phyloP scores from a whole-genome alignment of 1,284 basidiomycete genomes.

The Coniophora puteana region DNA sequence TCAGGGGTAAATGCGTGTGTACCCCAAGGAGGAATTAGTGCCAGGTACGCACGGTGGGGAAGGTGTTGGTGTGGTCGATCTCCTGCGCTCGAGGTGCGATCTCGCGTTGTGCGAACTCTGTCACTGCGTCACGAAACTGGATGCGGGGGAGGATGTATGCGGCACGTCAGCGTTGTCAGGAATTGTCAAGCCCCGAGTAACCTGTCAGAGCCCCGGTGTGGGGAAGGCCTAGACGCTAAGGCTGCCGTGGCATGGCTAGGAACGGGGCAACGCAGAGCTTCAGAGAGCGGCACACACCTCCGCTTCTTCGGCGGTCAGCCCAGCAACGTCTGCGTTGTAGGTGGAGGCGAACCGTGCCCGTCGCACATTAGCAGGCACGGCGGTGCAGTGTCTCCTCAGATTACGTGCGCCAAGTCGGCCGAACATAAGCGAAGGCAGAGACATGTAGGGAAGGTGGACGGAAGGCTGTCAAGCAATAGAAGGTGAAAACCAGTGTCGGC shows the following conservation, averaged over 20 bases:
- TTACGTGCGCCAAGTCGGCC: too few species aligned
- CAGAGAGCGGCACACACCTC: conserved; percentile 53
- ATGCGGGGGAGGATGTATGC: conserved; percentile 4
- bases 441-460: too few species aligned
- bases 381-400: too few species aligned
- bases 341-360: conserved; percentile 45
- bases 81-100: conserved; percentile 80
- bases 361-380: conserved; percentile 6
- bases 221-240: too few species aligned
- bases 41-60: conserved; percentile 58
- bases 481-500: too few species aligned
- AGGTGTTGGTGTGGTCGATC: conserved; percentile 80
- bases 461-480: too few species aligned
- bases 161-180: not conserved
- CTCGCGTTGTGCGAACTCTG: conserved; percentile 67
- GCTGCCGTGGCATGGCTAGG: too few species aligned
- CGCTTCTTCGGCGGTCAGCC: conserved; percentile 79
- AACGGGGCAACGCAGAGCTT: too few species aligned
- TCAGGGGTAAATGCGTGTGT: conserved; percentile 2
- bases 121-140: conserved; percentile 78
- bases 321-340: conserved; percentile 76
- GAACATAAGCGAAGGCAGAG: too few species aligned
- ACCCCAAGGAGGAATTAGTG: not conserved
- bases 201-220: too few species aligned
- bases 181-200: too few species aligned